Conservation (phyloP, 2,329 filamentous ascomycete species). For the Scedosporium aurantiacum region DNA sequence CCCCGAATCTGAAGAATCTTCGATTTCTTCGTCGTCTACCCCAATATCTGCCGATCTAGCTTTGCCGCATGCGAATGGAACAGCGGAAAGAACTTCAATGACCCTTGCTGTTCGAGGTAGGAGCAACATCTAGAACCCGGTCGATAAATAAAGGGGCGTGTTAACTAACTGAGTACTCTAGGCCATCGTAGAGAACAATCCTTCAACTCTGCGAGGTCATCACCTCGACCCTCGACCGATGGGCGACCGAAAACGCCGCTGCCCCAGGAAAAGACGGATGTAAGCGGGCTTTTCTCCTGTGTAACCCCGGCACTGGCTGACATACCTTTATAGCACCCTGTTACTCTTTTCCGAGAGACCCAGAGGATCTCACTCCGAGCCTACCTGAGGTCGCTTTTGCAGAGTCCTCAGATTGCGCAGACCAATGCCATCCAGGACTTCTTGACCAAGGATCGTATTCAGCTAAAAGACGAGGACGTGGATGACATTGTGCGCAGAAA, state of each 20-base stretch:
- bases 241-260: constrained; percentile 3
- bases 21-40: constrained; percentile 70
- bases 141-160: neutral
- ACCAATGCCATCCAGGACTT: constrained; percentile 82
- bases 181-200: constrained; percentile 17
- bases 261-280: neutral
- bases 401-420: constrained; percentile 72
- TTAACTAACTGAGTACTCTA: constrained; percentile 6
- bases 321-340: constrained; percentile 7
- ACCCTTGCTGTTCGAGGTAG: constrained; percentile 30
- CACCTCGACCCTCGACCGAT: constrained; percentile 11
- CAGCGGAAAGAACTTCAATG: neutral
- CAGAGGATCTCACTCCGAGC: constrained; percentile 86
- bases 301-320: neutral
- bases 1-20: constrained; percentile 67
- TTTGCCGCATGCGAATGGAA: neutral
- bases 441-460: constrained; percentile 60
- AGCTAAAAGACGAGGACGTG: constrained; percentile 68
- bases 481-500: constrained; percentile 72
- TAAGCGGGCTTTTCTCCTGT: neutral
- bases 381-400: constrained; percentile 74
- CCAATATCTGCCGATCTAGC: constrained; percentile 34
- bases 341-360: constrained; percentile 63
- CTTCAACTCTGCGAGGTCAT: constrained; percentile 7
- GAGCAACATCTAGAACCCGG: neutral